Base-by-base conservation (phyloP, 768 basidiomycete species). In the Boletus vermiculosoides region DNA sequence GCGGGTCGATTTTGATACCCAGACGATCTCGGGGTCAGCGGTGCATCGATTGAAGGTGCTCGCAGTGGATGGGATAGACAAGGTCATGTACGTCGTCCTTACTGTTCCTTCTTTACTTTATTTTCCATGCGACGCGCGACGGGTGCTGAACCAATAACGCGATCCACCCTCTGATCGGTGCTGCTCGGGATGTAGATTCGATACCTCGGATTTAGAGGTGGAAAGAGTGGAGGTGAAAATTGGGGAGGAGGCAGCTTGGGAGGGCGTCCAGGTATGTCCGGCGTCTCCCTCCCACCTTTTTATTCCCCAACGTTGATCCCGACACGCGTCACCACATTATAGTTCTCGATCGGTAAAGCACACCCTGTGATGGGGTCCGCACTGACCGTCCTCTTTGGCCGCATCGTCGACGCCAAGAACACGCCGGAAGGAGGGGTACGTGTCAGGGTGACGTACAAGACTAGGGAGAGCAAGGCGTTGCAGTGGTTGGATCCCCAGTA, bases 401-500 rank as follows among this genome's bases (percentile, higher is more conserved):
- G 64, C n/a, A 61, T 69, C 3, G 63, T 83, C 46, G 71, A 69
- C 37, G 69, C 15, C 2, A 30, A n/a, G n/a, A 23, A 18, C 44
- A 16, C 66, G 28, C 28, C 7, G 23, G 25, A 23, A 2, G 34
- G 40, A 10, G 84, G 80, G 15, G 58, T 79, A 20, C 66, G 73
- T 4, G 70, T 92, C 54, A 73, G 76, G 30, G 79, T 91, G 47
- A 76, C 72, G 37, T 96, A 95, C 67, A 73, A 77, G 49, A 95
- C 94, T 0, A 91, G 88, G 13, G 73, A 82, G 9, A 86, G 85
- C 67, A 88, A 84, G 10, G 92, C 94, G 1, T 75, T 97, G 23
- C 93, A 94, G 57, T 96, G 92, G 92, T 78, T 95, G 20, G 84
- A 83, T 25, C 87, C 91, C 61, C 83, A 87, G 85, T 91, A 67